These are phyloP conservation scores for Salix arbutifolia DNA, from an alignment of 345 rosid species.

Conservation along the genomic window DNA sequence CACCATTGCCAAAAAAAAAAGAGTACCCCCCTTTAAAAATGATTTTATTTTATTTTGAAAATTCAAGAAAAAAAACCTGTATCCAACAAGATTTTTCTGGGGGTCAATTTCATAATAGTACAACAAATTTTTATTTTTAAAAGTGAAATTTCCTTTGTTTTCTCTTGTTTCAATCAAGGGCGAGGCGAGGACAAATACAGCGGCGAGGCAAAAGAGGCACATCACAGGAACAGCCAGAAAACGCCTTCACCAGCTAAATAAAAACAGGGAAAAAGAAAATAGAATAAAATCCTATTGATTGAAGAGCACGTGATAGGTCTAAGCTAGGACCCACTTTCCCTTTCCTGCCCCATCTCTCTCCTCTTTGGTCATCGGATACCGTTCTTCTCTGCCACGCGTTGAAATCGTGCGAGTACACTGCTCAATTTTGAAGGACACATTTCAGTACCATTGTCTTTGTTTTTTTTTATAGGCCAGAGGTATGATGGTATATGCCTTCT, in stretches of 20 bases:
- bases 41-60: no score
- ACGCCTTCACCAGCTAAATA: slow-evolving; percentile 1
- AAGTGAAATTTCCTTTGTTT: no score
- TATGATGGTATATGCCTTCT: background rate
- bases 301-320: background rate
- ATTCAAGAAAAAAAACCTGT: no score
- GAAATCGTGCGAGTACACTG: background rate
- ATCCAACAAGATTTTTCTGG: no score
- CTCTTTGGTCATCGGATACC: background rate
- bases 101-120: no score
- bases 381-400: background rate
- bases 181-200: no score
- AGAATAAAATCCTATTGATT: background rate
- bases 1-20: no score
- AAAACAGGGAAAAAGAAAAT: background rate
- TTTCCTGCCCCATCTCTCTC: background rate
- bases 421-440: background rate
- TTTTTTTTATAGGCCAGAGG: background rate
- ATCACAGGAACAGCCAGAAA: background rate
- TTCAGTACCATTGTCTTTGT: background rate
- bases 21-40: no score
- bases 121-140: no score
- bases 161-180: no score
- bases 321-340: background rate
- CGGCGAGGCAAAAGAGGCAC: no score